phyloP scores from a whole-genome alignment of 495 filamentous ascomycete species.

The Copromyces sp. region DNA sequence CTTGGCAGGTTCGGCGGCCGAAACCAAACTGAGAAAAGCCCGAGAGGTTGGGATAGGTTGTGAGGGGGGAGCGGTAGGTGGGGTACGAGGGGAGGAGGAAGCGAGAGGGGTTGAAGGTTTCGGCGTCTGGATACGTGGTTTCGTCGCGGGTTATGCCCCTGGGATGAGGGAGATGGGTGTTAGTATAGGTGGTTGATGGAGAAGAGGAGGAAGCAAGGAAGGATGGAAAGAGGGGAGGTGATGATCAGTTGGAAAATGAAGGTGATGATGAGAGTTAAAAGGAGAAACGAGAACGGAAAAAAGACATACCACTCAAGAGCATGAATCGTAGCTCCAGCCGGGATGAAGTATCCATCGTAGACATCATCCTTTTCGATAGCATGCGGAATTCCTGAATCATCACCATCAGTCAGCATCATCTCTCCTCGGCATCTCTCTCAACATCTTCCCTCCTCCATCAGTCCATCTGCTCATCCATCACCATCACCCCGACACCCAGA shows the following conservation, averaged over 20 bases:
- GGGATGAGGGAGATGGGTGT: slow-evolving; percentile 25
- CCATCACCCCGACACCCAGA: background rate
- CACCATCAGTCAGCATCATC: background rate
- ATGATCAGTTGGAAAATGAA: background rate
- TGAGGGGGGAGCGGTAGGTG: slow-evolving; percentile 46
- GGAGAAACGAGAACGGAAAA: no score
- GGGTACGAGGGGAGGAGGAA: slow-evolving; percentile 42
- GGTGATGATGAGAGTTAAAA: no score
- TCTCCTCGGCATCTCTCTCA: background rate
- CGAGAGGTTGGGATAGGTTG: slow-evolving; percentile 42
- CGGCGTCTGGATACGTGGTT: slow-evolving; percentile 47
- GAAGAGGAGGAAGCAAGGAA: background rate
- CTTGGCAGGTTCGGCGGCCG: slow-evolving; percentile 50
- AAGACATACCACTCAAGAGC: slow-evolving; percentile 41
- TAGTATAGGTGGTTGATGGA: background rate
- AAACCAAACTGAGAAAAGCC: slow-evolving; percentile 51
- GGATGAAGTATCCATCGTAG: slow-evolving; percentile 48
- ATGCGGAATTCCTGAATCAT: slow-evolving; percentile 39
- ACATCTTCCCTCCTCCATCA: no score
- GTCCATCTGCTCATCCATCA: background rate
- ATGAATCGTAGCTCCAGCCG: slow-evolving; percentile 46
- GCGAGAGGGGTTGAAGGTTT: slow-evolving; percentile 45
- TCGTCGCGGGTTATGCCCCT: slow-evolving; percentile 55
- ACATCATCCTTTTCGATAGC: slow-evolving; percentile 41
- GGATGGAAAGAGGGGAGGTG: background rate